A percentile compares a stretch with the other conserved stretches of the same genome.
Evolutionary conservation across 352 stramenopile genomes (phyloP).

Genomic region (Peronospora belbahrii): DNA sequence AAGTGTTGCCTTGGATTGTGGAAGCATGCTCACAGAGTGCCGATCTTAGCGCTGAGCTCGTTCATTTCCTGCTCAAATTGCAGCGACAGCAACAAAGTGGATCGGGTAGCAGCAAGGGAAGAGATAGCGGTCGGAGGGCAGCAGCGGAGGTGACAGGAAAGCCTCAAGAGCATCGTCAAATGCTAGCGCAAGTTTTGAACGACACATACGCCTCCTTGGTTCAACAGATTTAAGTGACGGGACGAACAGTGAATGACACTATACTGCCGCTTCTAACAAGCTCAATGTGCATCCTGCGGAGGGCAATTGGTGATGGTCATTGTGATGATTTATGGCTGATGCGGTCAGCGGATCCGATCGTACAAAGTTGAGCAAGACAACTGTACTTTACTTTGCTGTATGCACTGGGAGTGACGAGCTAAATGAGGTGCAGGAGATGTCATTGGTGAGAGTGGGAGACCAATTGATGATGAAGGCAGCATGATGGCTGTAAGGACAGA

Average conservation of each 20-base stretch:
- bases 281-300: neutral
- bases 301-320: neutral
- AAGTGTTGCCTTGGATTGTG: conserved; percentile 42
- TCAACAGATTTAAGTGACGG: conserved; percentile 24
- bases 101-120: conserved; percentile 10
- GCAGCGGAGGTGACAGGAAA: conserved; percentile 12
- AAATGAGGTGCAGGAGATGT: no score
- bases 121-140: conserved; percentile 6
- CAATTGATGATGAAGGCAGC: no score
- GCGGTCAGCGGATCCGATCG: no score
- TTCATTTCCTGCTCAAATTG: conserved; percentile 62
- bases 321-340: neutral
- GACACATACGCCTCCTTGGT: conserved; percentile 32
- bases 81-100: conserved; percentile 40
- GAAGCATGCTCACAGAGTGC: conserved; percentile 38
- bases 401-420: no score
- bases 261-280: conserved; percentile 1
- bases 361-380: no score
- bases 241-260: neutral
- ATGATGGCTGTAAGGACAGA: no score
- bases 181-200: conserved; percentile 29
- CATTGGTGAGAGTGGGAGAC: no score
- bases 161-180: conserved; percentile 21
- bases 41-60: conserved; percentile 48
- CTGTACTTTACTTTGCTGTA: no score